These are phyloP conservation scores for Heritiera fomes DNA, from an alignment of 345 rosid species.

Conservation along the genomic window DNA sequence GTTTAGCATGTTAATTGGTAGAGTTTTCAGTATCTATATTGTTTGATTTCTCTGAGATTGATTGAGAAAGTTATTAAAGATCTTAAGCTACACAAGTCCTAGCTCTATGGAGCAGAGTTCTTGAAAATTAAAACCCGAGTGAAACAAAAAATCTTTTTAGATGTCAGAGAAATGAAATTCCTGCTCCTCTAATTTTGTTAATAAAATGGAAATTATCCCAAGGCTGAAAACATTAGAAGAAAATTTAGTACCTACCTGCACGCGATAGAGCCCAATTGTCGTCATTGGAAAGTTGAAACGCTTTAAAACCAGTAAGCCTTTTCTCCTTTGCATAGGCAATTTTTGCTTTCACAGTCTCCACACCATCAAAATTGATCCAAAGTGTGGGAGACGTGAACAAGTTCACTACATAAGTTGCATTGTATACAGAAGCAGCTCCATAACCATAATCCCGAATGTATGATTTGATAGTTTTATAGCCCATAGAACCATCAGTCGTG, in stretches of 20 bases:
- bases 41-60: background rate
- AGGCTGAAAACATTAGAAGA: background rate
- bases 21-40: background rate
- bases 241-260: slow-evolving; percentile 13
- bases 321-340: slow-evolving; percentile 39
- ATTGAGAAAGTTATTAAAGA: background rate
- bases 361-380: slow-evolving; percentile 51
- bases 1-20: background rate
- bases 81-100: background rate
- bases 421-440: slow-evolving; percentile 31
- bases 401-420: slow-evolving; percentile 38
- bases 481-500: slow-evolving; percentile 15
- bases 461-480: slow-evolving; percentile 31
- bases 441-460: slow-evolving; percentile 27
- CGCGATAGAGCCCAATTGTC: slow-evolving; percentile 47
- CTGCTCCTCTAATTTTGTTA: background rate
- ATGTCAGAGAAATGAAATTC: background rate
- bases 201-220: background rate
- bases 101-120: background rate
- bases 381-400: slow-evolving; percentile 14
- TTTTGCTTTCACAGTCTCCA: slow-evolving; percentile 35
- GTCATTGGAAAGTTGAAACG: slow-evolving; percentile 39
- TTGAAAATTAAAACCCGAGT: background rate
- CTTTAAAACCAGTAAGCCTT: slow-evolving; percentile 39
- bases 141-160: background rate